Percentiles rank a stretch among this genome's conserved stretches.
These are phyloP conservation scores for Laburnicola sp. DNA, from an alignment of 2,329 filamentous ascomycete species.

Conservation along the genomic window DNA sequence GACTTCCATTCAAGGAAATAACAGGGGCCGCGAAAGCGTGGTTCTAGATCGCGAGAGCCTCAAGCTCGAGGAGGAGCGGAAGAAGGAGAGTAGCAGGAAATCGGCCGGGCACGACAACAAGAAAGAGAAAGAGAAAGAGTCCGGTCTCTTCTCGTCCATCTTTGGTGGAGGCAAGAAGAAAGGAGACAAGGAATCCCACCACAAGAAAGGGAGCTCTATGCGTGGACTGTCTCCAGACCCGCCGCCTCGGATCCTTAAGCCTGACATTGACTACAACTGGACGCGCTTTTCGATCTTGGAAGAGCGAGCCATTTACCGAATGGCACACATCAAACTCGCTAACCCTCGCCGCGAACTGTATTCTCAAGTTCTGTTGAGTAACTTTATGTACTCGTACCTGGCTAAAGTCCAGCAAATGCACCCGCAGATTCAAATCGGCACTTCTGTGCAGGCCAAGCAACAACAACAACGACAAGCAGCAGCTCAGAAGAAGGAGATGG, in stretches of 20 bases:
- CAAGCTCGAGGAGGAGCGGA: constrained; percentile 78
- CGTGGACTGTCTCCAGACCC: constrained; percentile 79
- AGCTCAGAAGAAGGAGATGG: constrained; percentile 43
- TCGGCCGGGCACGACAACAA: constrained; percentile 66
- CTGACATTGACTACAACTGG: constrained; percentile 95
- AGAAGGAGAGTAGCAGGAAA: constrained; percentile 77
- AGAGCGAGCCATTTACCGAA: constrained; percentile 94
- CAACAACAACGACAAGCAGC: constrained; percentile 49
- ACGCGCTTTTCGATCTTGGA: constrained; percentile 92
- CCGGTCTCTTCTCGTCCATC: constrained; percentile 85
- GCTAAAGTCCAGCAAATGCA: constrained; percentile 99
- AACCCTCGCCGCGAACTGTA: constrained; percentile 89
- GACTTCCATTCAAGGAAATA: constrained; percentile 74
- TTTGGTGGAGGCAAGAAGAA: constrained; percentile 92
- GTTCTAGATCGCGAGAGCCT: constrained; percentile 77
- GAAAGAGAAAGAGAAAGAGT: constrained; percentile 89
- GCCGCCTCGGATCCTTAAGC: constrained; percentile 69
- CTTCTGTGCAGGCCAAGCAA: constrained; percentile 72
- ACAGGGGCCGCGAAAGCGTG: constrained; percentile 74
- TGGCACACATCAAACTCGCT: constrained; percentile 99
- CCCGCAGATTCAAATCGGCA: constrained; percentile 88
- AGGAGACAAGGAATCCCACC: constrained; percentile 70
- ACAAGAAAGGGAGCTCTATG: constrained; percentile 72
- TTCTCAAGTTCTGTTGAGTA: constrained; percentile 93
- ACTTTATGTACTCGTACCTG: constrained; percentile 99